Evolutionary conservation across 1,284 basidiomycete species (phyloP).

Genomic region (Malassezia slooffiae): DNA sequence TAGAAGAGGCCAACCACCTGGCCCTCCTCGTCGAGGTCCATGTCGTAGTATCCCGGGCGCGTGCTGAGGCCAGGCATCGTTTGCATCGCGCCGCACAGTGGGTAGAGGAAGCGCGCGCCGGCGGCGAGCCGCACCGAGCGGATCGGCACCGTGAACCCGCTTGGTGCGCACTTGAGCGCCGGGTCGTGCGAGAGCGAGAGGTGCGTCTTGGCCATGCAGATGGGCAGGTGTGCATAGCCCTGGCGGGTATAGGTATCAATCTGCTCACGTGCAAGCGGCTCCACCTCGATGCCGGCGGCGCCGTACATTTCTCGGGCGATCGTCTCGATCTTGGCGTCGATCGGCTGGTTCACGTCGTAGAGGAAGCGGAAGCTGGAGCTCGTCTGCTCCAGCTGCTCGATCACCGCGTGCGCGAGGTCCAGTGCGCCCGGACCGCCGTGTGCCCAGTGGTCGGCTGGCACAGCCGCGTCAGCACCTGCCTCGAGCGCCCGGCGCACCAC

Average conservation of each 20-base stretch:
- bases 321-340: slow-evolving; percentile 40
- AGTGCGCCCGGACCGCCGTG: slow-evolving; percentile 38
- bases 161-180: slow-evolving; percentile 32
- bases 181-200: slow-evolving; percentile 39
- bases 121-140: slow-evolving; percentile 77
- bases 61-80: slow-evolving; percentile 96
- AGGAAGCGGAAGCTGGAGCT: slow-evolving; percentile 40
- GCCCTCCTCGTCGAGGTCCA: slow-evolving; percentile 45
- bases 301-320: slow-evolving; percentile 45
- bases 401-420: slow-evolving; percentile 38
- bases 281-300: slow-evolving; percentile 51
- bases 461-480: slow-evolving; percentile 86
- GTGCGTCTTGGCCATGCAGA: slow-evolving; percentile 97
- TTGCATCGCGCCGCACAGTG: slow-evolving; percentile 58
- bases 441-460: slow-evolving; percentile 77
- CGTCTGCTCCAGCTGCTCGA: slow-evolving; percentile 30
- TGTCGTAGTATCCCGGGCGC: slow-evolving; percentile 58
- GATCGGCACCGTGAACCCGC: slow-evolving; percentile 76
- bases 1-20: slow-evolving; percentile 47
- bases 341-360: slow-evolving; percentile 34
- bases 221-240: slow-evolving; percentile 59
- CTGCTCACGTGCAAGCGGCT: slow-evolving; percentile 62
- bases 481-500: slow-evolving; percentile 67
- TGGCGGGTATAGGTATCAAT: slow-evolving; percentile 84
- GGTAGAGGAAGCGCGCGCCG: slow-evolving; percentile 91